Evolutionary conservation across 139 green algal species (phyloP), one percentile per base, ranked within the genome.

Genomic region (Coelastrella sp.): DNA sequence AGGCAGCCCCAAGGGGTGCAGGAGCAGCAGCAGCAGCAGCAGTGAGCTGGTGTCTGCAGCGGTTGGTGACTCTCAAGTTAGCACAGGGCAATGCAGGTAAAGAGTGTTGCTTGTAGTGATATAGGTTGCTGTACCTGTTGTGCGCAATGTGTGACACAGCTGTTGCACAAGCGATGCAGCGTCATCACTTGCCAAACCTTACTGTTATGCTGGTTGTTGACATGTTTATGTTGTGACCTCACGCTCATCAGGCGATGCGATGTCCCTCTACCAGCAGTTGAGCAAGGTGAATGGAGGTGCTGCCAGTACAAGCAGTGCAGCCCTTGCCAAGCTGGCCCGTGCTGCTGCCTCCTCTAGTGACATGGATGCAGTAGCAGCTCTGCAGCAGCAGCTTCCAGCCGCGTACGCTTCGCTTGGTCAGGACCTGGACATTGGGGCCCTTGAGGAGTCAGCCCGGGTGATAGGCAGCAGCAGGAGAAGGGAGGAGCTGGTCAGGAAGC

Each of bases 61-160:
- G 62, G 13, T 85, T 96, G 79, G 90, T 93, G 9, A 71, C 76
- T 8, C 82, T 96, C 53, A 90, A 92, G 82, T 85, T 96, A 59
- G 86, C 78, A 3, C 57, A 74, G 48, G 78, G 75, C 23, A 34
- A 60, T 37, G 75, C 75, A 69, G 75, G 45, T 30, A 75, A 57
- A 57, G 11, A 9, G 45, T 57, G 11, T 23, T 9, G 11, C 45
- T 13, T 57, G 45, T 57, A 57, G 62, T 71, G 27, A 38, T 40
- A 40, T 71, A 7, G 27, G 38, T 38, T 71, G n/a, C 62, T 41
- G 72, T n/a, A n/a, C n/a, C n/a, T n/a, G n/a, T n/a, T n/a, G n/a
- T n/a, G n/a, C n/a, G n/a, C n/a, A n/a, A n/a, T n/a, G n/a, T n/a
- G n/a, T n/a, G n/a, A n/a, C n/a, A n/a, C n/a, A n/a, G n/a, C n/a